Percentiles rank a stretch among this genome's conserved stretches.
Evolutionary conservation across 495 filamentous ascomycete species (phyloP).

Genomic region (Penicillium paradoxum): DNA sequence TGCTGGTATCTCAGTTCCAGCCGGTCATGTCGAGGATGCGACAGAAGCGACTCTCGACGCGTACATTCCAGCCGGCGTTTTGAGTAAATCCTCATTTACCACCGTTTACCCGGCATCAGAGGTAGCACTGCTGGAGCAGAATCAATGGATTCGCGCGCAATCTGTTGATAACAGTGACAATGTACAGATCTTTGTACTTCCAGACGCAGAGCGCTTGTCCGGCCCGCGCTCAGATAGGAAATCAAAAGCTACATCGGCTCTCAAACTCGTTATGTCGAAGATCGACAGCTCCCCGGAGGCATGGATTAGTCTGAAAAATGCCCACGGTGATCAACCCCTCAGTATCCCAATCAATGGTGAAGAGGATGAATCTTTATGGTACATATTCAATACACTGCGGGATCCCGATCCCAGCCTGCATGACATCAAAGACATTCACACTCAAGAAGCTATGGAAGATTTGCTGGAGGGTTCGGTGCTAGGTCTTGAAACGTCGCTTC

Average conservation of each 20-base stretch:
- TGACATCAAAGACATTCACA: slow-evolving; percentile 49
- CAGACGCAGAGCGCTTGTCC: slow-evolving; percentile 50
- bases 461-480: slow-evolving; percentile 51
- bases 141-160: slow-evolving; percentile 32
- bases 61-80: slow-evolving; percentile 14
- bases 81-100: not conserved
- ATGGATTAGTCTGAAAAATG: slow-evolving; percentile 50
- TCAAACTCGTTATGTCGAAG: slow-evolving; percentile 46
- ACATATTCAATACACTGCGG: slow-evolving; percentile 80
- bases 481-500: slow-evolving; percentile 64
- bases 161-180: slow-evolving; percentile 10
- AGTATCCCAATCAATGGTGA: slow-evolving; percentile 6
- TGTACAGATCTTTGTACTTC: slow-evolving; percentile 61
- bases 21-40: not conserved
- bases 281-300: slow-evolving; percentile 52
- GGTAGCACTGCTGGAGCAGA: slow-evolving; percentile 22
- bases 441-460: slow-evolving; percentile 55
- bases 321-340: not conserved
- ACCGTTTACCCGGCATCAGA: slow-evolving; percentile 15
- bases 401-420: slow-evolving; percentile 60
- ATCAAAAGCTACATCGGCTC: slow-evolving; percentile 41
- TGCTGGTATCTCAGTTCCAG: not conserved
- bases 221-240: slow-evolving; percentile 40
- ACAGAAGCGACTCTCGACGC: not conserved
- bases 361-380: slow-evolving; percentile 63